Evolutionary conservation across 768 basidiomycete genomes (phyloP).

Genomic region (Termitomyces sp.): DNA sequence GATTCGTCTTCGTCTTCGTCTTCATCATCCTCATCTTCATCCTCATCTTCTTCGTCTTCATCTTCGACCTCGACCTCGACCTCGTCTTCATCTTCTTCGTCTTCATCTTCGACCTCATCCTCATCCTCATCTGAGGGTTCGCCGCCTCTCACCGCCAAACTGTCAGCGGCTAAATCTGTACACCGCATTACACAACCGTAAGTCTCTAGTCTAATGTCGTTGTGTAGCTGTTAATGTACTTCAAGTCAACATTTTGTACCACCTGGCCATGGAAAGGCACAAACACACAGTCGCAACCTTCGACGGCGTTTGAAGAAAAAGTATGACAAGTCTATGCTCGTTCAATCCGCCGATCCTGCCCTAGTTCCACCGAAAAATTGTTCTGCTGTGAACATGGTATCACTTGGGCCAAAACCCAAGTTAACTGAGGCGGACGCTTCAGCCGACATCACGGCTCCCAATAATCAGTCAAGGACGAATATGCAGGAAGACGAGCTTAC

Average conservation of each 20-base stretch:
- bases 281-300: conserved; percentile 11
- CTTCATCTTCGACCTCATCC: conserved; percentile 6
- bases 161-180: background rate
- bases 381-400: conserved; percentile 40
- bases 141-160: conserved; percentile 11
- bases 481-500: background rate
- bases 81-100: conserved; percentile 21
- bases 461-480: background rate
- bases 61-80: conserved; percentile 4
- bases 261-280: conserved; percentile 14
- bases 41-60: conserved; percentile 27
- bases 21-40: conserved; percentile 12
- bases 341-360: conserved; percentile 2
- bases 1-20: conserved; percentile 17
- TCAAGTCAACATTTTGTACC: conserved; percentile 9
- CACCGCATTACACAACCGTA: conserved; percentile 6
- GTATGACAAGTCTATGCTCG: conserved; percentile 18
- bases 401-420: conserved; percentile 27
- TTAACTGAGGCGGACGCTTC: background rate
- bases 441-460: background rate
- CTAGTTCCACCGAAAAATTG: conserved; percentile 21
- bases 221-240: background rate
- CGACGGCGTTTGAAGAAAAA: conserved; percentile 15
- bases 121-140: conserved; percentile 13
- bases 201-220: background rate